Base-by-base conservation (phyloP, 768 basidiomycete species). In the Filobasidium floriforme region DNA sequence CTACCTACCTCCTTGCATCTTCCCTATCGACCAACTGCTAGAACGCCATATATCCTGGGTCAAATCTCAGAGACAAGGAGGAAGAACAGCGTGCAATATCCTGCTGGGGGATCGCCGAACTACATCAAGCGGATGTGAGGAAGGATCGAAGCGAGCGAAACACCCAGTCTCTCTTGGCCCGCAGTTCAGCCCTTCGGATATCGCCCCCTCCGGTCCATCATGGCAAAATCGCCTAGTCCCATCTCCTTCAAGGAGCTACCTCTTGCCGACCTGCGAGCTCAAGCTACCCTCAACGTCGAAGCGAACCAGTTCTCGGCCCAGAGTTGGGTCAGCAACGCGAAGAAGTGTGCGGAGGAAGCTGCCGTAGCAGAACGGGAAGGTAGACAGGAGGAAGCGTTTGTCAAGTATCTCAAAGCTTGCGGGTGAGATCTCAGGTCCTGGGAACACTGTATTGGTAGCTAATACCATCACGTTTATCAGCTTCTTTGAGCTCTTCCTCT, bases 381-480 rank as follows among this genome's bases (percentile, higher is more conserved):
- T 6, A 5, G 41, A 41, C 32, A 29, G 24, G 67, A 68, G 40
- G 59, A 68, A 41, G 67, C 67, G 43, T 68, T 68, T 57, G 67
- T 68, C 18, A 59, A 59, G 12, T 68, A 68, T 32, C n/a, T 68
- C 19, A 60, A 62, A 41, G 67, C 67, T 19, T 65, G 62, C 44
- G 59, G 60, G 63, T 63, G 62, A 52, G 46, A 40, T 18, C 3
- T 4, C 18, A 2, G 22, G 59, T 9, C 29, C 7, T 32, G 54
- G 24, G 46, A 6, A 3, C 12, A 6, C 3, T 51, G 12, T 19
- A 51, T 5, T 24, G 18, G 12, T 12, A 24, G 12, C 24, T 6
- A 12, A 51, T 18, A 19, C 12, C 5, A 51, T 6, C 18, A 18
- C 24, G 5, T 24, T 51, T 51, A 12, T 12, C 51, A 63, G 62